Percentiles rank a stretch among this genome's conserved stretches.
Conservation (phyloP, 2,329 filamentous ascomycete species). For the Colletotrichum coccodes region DNA sequence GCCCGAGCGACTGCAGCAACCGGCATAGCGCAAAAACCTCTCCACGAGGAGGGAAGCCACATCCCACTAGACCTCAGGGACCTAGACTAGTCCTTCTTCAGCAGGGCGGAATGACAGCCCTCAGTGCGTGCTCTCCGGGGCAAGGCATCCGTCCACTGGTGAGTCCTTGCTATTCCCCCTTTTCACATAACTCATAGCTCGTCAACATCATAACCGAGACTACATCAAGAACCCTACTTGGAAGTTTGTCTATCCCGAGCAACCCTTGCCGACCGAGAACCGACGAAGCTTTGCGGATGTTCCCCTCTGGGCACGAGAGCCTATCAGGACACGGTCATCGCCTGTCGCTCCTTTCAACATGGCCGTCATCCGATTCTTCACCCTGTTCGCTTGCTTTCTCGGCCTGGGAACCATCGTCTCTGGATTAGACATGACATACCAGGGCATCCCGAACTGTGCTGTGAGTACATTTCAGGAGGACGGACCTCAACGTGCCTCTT, state of each 20-base stretch:
- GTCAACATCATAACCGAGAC: neutral
- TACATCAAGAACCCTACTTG: neutral
- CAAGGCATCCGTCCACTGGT: neutral
- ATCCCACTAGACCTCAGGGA: neutral
- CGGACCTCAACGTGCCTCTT: neutral
- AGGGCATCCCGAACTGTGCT: slow-evolving; percentile 15
- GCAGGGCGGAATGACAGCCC: neutral
- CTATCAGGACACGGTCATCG: neutral
- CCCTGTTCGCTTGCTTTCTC: slow-evolving; percentile 11
- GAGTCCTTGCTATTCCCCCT: neutral
- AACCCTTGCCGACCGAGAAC: neutral
- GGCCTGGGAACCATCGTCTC: neutral
- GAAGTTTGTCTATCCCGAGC: neutral
- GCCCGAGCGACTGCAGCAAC: neutral
- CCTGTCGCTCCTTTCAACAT: neutral
- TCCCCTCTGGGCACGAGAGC: neutral
- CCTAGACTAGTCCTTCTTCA: neutral
- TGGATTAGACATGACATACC: neutral
- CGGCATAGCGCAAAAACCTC: neutral
- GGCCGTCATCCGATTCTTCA: slow-evolving; percentile 10
- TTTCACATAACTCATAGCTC: neutral
- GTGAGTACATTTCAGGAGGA: neutral
- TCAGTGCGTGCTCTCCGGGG: neutral
- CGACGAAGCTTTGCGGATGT: neutral
- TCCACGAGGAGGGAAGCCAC: neutral